phyloP scores from a whole-genome alignment of 352 stramenopile genomes.

The Phytophthora palmivora region DNA sequence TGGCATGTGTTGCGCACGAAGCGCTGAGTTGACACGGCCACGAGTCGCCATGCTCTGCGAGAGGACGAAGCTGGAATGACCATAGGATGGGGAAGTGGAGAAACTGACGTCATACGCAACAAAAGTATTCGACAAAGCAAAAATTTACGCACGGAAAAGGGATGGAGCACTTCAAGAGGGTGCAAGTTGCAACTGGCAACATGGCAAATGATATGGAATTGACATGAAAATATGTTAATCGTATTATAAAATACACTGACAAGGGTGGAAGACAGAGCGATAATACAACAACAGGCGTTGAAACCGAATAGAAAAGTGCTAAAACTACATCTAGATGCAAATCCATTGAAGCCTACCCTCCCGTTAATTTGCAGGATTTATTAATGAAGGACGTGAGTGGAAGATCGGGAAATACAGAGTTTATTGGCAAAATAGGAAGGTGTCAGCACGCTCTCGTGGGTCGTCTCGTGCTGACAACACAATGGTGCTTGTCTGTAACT shows the following conservation, averaged over 20 bases:
- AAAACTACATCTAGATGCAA: too few relatives aligned
- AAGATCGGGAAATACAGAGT: conserved; percentile 25
- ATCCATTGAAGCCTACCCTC: too few relatives aligned
- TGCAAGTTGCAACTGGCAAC: too few relatives aligned
- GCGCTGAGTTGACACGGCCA: conserved; percentile 24
- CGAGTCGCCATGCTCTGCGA: conserved; percentile 17
- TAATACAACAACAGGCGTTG: conserved; percentile 2
- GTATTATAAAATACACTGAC: too few relatives aligned
- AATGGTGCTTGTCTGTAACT: conserved; percentile 27
- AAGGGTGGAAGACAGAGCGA: too few relatives aligned
- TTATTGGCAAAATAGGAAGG: conserved; percentile 39
- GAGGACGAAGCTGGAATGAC: conserved; percentile 17
- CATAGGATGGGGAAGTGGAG: conserved; percentile 2
- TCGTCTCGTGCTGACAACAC: conserved; percentile 25
- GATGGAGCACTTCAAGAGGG: too few relatives aligned
- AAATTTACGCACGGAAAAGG: too few relatives aligned
- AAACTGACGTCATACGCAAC: conserved; percentile 17
- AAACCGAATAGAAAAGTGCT: too few relatives aligned
- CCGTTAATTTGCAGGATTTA: too few relatives aligned
- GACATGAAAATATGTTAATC: too few relatives aligned
- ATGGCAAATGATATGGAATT: too few relatives aligned
- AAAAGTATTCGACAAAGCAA: neutral
- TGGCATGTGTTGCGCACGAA: conserved; percentile 50
- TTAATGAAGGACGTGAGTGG: too few relatives aligned
- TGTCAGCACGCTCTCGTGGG: conserved; percentile 21